Base-by-base conservation (phyloP, 108 stramenopile genomes). In the Seminavis robusta region DNA sequence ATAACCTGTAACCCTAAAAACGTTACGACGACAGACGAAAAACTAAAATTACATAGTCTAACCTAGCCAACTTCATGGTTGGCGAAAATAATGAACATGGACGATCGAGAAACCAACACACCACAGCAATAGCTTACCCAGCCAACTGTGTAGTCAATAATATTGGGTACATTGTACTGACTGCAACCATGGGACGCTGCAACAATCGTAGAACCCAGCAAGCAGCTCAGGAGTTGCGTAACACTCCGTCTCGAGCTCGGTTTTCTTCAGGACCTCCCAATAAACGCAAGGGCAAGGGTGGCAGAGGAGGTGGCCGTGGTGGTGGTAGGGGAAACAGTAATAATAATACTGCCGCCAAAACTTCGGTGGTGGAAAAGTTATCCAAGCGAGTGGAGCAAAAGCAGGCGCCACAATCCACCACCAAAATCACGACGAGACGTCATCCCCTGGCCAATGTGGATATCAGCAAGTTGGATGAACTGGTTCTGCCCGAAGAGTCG, bases 191-290 rank as follows among this genome's bases (percentile, higher is more conserved):
- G 73, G 73, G 73, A 16, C 59, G 73, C 5, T 71, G 56, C 61
- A 87, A 83, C 65, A 87, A 81, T 46, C 68, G 73, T 26, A 52
- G 85, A 28, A 64, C 73, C 1, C 85, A 83, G 37, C 60, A 80
- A 47, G 73, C 79, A n/a, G 85, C 85, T 6, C 67, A 46, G 23
- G 66, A 74, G 23, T 43, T 69, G 39, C 63, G 69, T 37, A 76
- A 76, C 42, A 74, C 77, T 33, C 73, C 81, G 1, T 54, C 76
- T 2, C 59, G 85, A 25, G 85, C 85, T 10, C 63, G 81, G 8
- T 87, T 87, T 50, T 67, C 64, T 56, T 77, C 77, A 31, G 66
- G 73, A 3, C 84, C 84, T 3, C 79, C 83, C 37, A 45, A 52
- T 4, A 79, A 72, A 57, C 56, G 26, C 15, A 52, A 40, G 1